Evolutionary conservation across 805 yeast species (phyloP).

Genomic region (Zygoascus ofunaensis): DNA sequence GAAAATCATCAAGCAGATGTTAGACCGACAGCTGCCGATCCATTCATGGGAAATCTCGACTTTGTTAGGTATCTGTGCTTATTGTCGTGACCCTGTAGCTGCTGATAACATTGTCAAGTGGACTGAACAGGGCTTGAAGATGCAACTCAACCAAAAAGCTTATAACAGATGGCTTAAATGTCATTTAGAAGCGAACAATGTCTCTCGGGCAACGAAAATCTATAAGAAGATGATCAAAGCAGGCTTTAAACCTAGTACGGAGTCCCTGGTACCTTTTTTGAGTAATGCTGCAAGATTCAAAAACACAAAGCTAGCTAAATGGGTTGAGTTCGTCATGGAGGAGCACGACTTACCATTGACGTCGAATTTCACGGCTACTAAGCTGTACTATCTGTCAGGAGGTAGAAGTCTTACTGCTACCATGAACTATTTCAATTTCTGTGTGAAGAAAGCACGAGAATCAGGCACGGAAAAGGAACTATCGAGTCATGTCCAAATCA

Average conservation of each 20-base stretch:
- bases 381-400: conserved; percentile 25
- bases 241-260: conserved; percentile 14
- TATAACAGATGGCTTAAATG: conserved; percentile 29
- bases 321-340: conserved; percentile 8
- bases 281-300: conserved; percentile 1
- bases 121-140: conserved; percentile 18
- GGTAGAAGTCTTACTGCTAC: conserved; percentile 18
- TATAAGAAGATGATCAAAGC: conserved; percentile 20
- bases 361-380: conserved; percentile 22
- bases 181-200: conserved; percentile 24
- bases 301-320: background rate
- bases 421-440: background rate
- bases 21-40: conserved; percentile 15
- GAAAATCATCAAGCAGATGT: conserved; percentile 19
- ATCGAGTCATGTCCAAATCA: background rate
- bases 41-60: conserved; percentile 19
- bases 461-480: background rate
- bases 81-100: conserved; percentile 20
- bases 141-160: conserved; percentile 20
- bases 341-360: conserved; percentile 13
- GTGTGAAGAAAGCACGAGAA: background rate
- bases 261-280: conserved; percentile 20
- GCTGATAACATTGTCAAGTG: conserved; percentile 23
- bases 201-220: conserved; percentile 26
- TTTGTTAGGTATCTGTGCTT: conserved; percentile 23